phyloP scores from a whole-genome alignment of 768 basidiomycete species.

The Serendipita indica region DNA sequence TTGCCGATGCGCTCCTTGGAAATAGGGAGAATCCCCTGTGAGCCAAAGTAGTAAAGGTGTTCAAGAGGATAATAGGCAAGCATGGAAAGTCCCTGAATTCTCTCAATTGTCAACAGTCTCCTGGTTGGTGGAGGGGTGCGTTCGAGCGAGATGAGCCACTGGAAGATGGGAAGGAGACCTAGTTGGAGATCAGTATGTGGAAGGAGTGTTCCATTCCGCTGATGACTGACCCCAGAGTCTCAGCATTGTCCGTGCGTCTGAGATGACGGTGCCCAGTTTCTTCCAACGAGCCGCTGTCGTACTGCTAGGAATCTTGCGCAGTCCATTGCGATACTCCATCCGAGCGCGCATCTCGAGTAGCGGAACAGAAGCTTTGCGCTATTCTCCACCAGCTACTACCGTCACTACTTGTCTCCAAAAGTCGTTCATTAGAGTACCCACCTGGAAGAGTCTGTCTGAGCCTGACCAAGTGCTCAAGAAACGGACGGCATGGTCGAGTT shows the following conservation, averaged over 20 bases:
- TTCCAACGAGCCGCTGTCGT: conserved; percentile 30
- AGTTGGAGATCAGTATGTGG: background rate
- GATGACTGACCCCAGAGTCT: conserved; percentile 61
- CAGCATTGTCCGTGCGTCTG: conserved; percentile 60
- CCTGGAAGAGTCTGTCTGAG: conserved; percentile 73
- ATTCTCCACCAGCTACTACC: conserved; percentile 52
- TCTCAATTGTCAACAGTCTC: conserved; percentile 57
- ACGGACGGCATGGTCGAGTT: conserved; percentile 55
- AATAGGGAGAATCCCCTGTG: conserved; percentile 47
- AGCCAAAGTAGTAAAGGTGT: conserved; percentile 54
- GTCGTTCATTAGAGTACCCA: conserved; percentile 20
- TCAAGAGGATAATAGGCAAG: conserved; percentile 67
- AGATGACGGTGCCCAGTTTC: conserved; percentile 40
- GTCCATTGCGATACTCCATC: conserved; percentile 49
- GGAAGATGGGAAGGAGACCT: conserved; percentile 43
- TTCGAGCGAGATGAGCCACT: conserved; percentile 67
- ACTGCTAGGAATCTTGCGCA: conserved; percentile 25
- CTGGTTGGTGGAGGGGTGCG: conserved; percentile 57
- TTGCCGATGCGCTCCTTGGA: conserved; percentile 32
- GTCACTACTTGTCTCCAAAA: too few relatives aligned
- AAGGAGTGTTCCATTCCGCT: background rate
- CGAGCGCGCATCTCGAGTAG: conserved; percentile 51
- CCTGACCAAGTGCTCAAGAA: conserved; percentile 76
- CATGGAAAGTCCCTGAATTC: conserved; percentile 63
- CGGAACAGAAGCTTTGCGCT: conserved; percentile 53